Evolutionary conservation across 129 eudicot species (phyloP).

Genomic region (Saussurea involucrata): DNA sequence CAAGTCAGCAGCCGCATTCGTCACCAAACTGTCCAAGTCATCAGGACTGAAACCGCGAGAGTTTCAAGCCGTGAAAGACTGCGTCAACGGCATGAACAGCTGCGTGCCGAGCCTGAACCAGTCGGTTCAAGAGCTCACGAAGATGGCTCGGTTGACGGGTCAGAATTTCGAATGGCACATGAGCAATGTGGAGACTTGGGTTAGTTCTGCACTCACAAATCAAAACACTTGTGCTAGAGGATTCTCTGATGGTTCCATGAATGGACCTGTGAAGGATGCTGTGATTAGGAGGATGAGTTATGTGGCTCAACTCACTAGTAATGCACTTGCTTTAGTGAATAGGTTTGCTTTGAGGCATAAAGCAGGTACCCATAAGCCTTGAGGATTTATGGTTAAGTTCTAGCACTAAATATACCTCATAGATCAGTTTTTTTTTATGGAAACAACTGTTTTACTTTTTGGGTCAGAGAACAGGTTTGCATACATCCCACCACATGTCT

Average conservation of each 20-base stretch:
- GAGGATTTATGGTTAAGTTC: not conserved
- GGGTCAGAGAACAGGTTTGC: not conserved
- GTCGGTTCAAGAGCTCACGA: conserved; percentile 53
- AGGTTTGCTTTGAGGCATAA: conserved; percentile 51
- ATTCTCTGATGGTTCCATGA: conserved; percentile 43
- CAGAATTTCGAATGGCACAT: conserved; percentile 64
- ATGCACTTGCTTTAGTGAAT: conserved; percentile 80
- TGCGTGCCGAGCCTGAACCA: conserved; percentile 48
- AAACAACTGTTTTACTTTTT: not conserved
- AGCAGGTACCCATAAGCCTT: conserved; percentile 23
- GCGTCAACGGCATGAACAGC: conserved; percentile 57
- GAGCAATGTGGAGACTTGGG: conserved; percentile 90
- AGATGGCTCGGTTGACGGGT: conserved; percentile 29
- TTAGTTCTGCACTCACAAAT: conserved; percentile 72
- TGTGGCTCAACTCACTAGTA: conserved; percentile 68
- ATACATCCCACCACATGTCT: not conserved
- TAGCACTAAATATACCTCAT: not conserved
- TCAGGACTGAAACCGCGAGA: conserved; percentile 45
- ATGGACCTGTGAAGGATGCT: conserved; percentile 56
- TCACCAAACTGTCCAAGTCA: conserved; percentile 29
- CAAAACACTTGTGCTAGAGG: conserved; percentile 74
- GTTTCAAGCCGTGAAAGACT: conserved; percentile 54
- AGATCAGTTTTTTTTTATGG: not conserved
- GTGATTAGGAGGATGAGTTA: conserved; percentile 39
- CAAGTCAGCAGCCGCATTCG: conserved; percentile 35